A percentile compares a stretch with the other conserved stretches of the same genome.
Evolutionary conservation across 2,329 filamentous ascomycete species (phyloP).

Genomic region (Aspergillus texensis): DNA sequence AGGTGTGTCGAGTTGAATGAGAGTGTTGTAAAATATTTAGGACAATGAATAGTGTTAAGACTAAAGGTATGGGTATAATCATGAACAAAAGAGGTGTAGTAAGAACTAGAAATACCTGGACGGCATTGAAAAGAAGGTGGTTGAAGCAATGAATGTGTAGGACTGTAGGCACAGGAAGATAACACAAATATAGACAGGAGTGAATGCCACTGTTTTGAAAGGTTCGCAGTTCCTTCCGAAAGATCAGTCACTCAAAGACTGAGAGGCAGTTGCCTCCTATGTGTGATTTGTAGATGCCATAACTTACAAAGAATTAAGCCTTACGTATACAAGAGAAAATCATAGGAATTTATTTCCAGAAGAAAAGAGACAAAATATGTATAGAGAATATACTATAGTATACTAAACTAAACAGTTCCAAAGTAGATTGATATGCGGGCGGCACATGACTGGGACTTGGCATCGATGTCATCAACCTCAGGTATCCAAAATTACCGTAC

Average conservation of each 20-base stretch:
- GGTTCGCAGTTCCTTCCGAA: background rate
- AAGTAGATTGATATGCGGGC: background rate
- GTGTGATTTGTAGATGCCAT: background rate
- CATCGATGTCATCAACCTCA: constrained; percentile 4
- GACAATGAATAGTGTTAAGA: background rate
- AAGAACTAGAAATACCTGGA: background rate
- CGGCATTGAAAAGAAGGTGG: background rate
- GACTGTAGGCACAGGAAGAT: background rate
- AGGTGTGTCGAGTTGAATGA: background rate
- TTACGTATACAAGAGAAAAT: background rate
- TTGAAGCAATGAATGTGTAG: background rate
- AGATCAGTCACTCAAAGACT: background rate
- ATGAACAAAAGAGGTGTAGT: background rate
- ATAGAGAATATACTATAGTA: background rate
- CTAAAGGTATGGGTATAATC: background rate
- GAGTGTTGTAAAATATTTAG: background rate
- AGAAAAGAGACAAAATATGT: background rate
- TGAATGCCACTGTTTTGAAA: background rate
- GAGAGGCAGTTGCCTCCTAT: background rate
- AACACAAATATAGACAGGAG: background rate
- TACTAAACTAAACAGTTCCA: background rate
- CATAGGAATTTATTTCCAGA: background rate
- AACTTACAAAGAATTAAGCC: background rate
- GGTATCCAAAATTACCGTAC: constrained; percentile 3
- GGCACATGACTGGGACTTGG: constrained; percentile 4